Evolutionary conservation across 1,284 basidiomycete genomes (phyloP).

Genomic region (Testicularia cyperi): DNA sequence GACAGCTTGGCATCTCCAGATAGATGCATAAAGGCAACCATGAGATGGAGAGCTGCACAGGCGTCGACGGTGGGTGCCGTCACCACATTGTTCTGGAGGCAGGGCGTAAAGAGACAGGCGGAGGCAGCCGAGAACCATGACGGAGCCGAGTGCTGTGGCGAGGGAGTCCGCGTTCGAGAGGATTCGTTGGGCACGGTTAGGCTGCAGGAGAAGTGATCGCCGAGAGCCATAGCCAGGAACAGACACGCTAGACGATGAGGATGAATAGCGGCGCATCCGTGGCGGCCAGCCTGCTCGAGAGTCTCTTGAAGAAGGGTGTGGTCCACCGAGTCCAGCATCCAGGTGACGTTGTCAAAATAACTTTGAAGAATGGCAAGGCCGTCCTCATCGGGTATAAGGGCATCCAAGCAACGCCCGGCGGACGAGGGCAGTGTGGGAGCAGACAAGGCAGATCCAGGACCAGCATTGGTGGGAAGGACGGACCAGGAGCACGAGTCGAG

Average conservation of each 20-base stretch:
- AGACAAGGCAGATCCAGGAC: no score
- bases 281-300: constrained; percentile 15
- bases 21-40: constrained; percentile 18
- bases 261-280: constrained; percentile 20
- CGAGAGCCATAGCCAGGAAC: constrained; percentile 20
- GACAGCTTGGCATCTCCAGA: constrained; percentile 15
- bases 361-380: constrained; percentile 15
- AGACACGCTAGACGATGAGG: constrained; percentile 27
- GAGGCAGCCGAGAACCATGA: constrained; percentile 22
- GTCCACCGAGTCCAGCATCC: constrained; percentile 19
- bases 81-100: constrained; percentile 5
- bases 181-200: constrained; percentile 1
- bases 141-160: neutral
- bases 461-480: no score
- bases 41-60: constrained; percentile 25
- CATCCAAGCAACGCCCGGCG: no score
- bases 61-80: constrained; percentile 21
- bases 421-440: no score
- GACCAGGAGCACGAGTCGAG: no score
- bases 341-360: constrained; percentile 23
- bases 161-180: no score
- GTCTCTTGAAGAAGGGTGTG: constrained; percentile 17
- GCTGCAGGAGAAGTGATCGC: constrained; percentile 12
- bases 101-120: constrained; percentile 13
- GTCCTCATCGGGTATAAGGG: constrained; percentile 11